These are phyloP conservation scores for Sordaria brevicollis DNA, from an alignment of 495 filamentous ascomycete genomes.

Conservation along the genomic window DNA sequence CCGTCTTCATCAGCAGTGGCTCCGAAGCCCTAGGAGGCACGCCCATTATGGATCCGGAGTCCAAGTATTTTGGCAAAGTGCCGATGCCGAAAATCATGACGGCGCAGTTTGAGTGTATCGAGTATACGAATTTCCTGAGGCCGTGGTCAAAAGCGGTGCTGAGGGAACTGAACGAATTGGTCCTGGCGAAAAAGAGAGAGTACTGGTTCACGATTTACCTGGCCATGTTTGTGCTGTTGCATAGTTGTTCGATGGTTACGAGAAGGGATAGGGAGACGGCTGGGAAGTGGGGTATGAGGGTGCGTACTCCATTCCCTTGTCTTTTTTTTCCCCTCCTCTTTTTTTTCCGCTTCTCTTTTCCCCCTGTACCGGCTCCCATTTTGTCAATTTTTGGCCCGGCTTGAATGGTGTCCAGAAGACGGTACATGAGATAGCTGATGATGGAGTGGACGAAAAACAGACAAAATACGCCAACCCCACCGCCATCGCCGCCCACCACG, in stretches of 20 bases:
- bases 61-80: constrained; percentile 6
- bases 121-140: constrained; percentile 14
- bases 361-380: no score
- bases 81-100: constrained; percentile 18
- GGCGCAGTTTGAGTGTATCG: constrained; percentile 21
- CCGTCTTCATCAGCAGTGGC: constrained; percentile 13
- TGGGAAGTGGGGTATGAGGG: constrained; percentile 10
- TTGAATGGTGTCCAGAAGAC: no score
- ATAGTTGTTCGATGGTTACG: constrained; percentile 20
- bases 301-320: neutral
- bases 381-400: no score
- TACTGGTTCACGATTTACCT: constrained; percentile 22
- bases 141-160: constrained; percentile 18
- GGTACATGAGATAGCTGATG: no score
- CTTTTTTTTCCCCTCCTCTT: neutral
- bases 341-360: no score
- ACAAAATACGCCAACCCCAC: constrained; percentile 11
- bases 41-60: constrained; percentile 2
- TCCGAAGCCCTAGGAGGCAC: constrained; percentile 13
- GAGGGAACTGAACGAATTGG: constrained; percentile 18
- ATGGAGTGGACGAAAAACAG: neutral
- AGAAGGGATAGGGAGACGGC: constrained; percentile 13
- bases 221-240: constrained; percentile 16
- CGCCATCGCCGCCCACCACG: constrained; percentile 14
- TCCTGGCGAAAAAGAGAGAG: constrained; percentile 15